These are phyloP conservation scores for Pseudocercospora fijiensis DNA, from an alignment of 2,329 filamentous ascomycete species.

Conservation along the genomic window DNA sequence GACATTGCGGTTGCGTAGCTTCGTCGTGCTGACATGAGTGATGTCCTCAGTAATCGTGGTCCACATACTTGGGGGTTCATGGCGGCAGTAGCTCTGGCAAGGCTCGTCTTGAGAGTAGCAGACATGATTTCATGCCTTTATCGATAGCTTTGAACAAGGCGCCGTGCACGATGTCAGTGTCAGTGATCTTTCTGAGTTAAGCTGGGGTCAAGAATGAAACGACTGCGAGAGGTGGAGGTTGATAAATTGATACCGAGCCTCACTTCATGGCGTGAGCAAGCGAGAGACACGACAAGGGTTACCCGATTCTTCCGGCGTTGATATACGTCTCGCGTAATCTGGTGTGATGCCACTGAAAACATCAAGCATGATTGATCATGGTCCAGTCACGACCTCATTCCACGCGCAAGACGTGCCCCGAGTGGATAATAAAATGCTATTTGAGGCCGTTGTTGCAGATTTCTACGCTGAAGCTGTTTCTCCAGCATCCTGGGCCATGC, in stretches of 20 bases:
- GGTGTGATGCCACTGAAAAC: not conserved
- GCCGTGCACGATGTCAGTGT: not conserved
- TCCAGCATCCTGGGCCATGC: not conserved
- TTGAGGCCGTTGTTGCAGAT: not conserved
- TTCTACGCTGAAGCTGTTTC: not conserved
- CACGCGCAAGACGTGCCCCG: not conserved
- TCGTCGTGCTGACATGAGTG: not conserved
- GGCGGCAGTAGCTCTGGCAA: not conserved
- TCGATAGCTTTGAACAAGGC: not conserved
- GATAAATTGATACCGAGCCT: not conserved
- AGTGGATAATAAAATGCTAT: not conserved
- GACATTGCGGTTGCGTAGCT: not conserved
- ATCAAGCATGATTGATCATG: not conserved
- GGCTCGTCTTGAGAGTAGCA: not conserved
- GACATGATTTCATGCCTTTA: not conserved
- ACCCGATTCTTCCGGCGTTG: not conserved
- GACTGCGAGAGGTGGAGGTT: not conserved
- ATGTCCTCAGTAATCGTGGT: not conserved
- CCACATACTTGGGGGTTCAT: not conserved
- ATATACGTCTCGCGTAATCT: not conserved
- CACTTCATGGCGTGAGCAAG: not conserved
- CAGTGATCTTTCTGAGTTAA: not conserved
- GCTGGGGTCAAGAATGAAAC: not conserved
- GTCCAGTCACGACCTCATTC: not conserved
- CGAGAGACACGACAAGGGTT: not conserved